phyloP scores from a whole-genome alignment of 441 rosid genomes.

The Bocquillonia castaneifolia region DNA sequence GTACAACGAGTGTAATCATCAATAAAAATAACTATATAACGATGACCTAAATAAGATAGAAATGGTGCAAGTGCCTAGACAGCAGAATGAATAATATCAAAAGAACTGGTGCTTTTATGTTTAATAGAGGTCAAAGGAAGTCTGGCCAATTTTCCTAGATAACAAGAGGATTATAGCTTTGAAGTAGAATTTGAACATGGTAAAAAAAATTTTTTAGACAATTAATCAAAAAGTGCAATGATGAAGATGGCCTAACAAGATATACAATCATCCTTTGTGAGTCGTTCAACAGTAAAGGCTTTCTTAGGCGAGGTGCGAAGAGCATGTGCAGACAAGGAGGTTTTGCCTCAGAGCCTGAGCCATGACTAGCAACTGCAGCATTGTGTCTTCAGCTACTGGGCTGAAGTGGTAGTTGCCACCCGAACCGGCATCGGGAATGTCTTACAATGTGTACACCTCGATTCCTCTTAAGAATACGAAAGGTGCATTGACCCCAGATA shows the following conservation, averaged over 20 bases:
- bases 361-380: too few relatives aligned
- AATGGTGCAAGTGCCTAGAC: not conserved
- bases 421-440: too few relatives aligned
- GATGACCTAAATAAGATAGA: not conserved
- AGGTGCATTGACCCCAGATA: too few relatives aligned
- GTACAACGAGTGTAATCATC: not conserved
- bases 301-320: too few relatives aligned
- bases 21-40: not conserved
- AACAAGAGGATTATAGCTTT: not conserved
- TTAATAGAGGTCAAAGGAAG: too few relatives aligned
- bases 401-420: too few relatives aligned
- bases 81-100: not conserved
- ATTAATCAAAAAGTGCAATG: not conserved
- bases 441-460: too few relatives aligned
- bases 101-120: not conserved
- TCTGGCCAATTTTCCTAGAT: not conserved
- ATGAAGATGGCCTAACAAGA: not conserved
- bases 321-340: too few relatives aligned
- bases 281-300: not conserved
- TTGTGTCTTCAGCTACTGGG: too few relatives aligned
- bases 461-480: too few relatives aligned
- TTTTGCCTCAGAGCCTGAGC: too few relatives aligned
- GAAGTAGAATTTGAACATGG: not conserved
- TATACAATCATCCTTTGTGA: not conserved
- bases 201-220: too few relatives aligned